Percentiles rank a stretch among this genome's conserved stretches.
Evolutionary conservation across 768 basidiomycete genomes (phyloP).

Genomic region (Amanita subjunquillea): DNA sequence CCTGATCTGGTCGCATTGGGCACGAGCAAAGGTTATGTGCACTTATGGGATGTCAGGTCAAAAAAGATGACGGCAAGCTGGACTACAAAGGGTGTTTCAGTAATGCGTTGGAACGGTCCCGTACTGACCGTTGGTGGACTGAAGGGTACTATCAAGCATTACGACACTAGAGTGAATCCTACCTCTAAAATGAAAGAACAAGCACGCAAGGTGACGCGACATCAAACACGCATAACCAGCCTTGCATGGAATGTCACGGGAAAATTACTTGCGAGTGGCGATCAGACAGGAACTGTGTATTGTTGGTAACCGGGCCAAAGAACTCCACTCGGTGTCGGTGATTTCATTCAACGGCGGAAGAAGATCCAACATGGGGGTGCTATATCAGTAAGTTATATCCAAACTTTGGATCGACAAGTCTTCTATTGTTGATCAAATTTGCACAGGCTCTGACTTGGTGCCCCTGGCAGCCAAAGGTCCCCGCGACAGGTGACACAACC

Average conservation of each 20-base stretch:
- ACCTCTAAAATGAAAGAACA: conserved; percentile 46
- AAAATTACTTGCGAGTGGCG: conserved; percentile 64
- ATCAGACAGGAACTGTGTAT: conserved; percentile 63
- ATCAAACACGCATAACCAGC: conserved; percentile 55
- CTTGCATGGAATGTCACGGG: conserved; percentile 62
- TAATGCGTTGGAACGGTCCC: conserved; percentile 57
- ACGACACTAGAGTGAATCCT: conserved; percentile 50
- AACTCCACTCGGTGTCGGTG: conserved; percentile 43
- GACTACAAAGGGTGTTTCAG: conserved; percentile 49
- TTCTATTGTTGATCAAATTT: background rate
- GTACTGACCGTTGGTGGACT: conserved; percentile 55
- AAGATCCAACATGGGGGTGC: conserved; percentile 65
- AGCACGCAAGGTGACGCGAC: conserved; percentile 53
- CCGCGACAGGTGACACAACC: conserved; percentile 66
- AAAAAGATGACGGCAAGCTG: conserved; percentile 44
- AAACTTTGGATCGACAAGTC: background rate
- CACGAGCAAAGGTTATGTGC: conserved; percentile 51
- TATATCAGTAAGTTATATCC: conserved; percentile 27
- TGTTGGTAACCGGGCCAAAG: conserved; percentile 62
- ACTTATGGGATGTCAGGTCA: conserved; percentile 61
- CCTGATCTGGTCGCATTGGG: conserved; percentile 46
- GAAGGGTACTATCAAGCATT: conserved; percentile 67
- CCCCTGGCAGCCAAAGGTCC: conserved; percentile 74
- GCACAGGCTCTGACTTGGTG: conserved; percentile 78
- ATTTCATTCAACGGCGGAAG: conserved; percentile 43